Evolutionary conservation across 768 basidiomycete genomes (phyloP).

Genomic region (Cubamyces lactineus): DNA sequence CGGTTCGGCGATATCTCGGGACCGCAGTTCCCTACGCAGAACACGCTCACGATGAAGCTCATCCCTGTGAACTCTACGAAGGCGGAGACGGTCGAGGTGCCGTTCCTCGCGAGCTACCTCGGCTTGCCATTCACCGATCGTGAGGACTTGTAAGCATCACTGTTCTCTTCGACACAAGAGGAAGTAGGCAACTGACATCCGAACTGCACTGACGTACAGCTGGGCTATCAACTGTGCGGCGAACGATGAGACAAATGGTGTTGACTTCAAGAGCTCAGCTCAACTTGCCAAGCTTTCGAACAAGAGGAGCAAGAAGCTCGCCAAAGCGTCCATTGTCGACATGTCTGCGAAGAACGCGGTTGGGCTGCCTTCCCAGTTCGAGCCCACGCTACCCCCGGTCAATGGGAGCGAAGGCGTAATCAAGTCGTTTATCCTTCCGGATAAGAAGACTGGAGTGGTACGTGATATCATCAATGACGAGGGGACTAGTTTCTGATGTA

Average conservation of each 20-base stretch:
- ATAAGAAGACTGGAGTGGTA: slow-evolving; percentile 62
- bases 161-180: not conserved
- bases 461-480: slow-evolving; percentile 26
- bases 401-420: slow-evolving; percentile 54
- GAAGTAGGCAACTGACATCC: not conserved
- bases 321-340: slow-evolving; percentile 45
- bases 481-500: not conserved
- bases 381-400: slow-evolving; percentile 49
- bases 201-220: slow-evolving; percentile 40
- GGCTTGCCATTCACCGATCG: slow-evolving; percentile 55
- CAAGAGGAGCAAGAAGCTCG: slow-evolving; percentile 28
- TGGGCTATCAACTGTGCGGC: slow-evolving; percentile 64
- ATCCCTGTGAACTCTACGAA: slow-evolving; percentile 49
- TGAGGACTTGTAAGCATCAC: slow-evolving; percentile 49
- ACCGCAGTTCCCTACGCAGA: slow-evolving; percentile 49
- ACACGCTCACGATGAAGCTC: slow-evolving; percentile 51
- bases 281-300: slow-evolving; percentile 6
- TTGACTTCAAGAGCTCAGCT: slow-evolving; percentile 39
- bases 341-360: slow-evolving; percentile 42
- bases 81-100: slow-evolving; percentile 53
- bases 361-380: slow-evolving; percentile 49
- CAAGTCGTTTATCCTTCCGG: slow-evolving; percentile 58
- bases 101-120: slow-evolving; percentile 52
- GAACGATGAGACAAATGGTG: slow-evolving; percentile 51
- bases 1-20: slow-evolving; percentile 61